A percentile compares a stretch with the other conserved stretches of the same genome.
Conservation (phyloP, 192 early-diverging fungal genomes). For the Mortierella claussenii region DNA sequence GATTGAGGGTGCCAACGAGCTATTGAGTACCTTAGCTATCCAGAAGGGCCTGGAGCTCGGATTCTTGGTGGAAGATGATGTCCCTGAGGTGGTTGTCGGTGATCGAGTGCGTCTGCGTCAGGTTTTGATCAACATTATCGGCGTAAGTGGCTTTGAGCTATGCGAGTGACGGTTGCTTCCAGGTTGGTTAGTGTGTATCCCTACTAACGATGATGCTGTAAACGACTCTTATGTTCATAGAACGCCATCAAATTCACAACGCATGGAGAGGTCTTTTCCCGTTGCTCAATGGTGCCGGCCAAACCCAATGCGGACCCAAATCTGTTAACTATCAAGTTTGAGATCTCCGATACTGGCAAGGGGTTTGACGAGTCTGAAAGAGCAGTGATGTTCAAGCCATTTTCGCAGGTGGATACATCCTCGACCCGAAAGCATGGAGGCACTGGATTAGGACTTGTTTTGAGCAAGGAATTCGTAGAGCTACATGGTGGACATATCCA, state of each 20-base stretch:
- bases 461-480: constrained; percentile 81
- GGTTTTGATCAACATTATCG: constrained; percentile 82
- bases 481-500: constrained; percentile 80
- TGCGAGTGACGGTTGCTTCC: too few relatives aligned
- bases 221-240: constrained; percentile 39
- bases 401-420: constrained; percentile 85
- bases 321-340: constrained; percentile 69
- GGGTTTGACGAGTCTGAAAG: constrained; percentile 81
- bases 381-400: constrained; percentile 81
- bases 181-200: too few relatives aligned
- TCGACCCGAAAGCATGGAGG: constrained; percentile 86
- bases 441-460: constrained; percentile 85
- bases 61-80: constrained; percentile 75
- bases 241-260: constrained; percentile 89
- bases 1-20: constrained; percentile 77
- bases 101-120: constrained; percentile 82
- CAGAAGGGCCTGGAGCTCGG: constrained; percentile 77
- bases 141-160: constrained; percentile 61
- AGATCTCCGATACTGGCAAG: constrained; percentile 83
- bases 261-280: constrained; percentile 73
- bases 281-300: constrained; percentile 56
- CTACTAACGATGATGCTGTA: too few relatives aligned
- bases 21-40: constrained; percentile 75
- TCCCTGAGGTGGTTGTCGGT: constrained; percentile 74
- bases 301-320: constrained; percentile 24